Percentiles rank a stretch among this genome's conserved stretches.
Evolutionary conservation across 208 protist genomes (phyloP).

Genomic region (Angomonas desouzai): DNA sequence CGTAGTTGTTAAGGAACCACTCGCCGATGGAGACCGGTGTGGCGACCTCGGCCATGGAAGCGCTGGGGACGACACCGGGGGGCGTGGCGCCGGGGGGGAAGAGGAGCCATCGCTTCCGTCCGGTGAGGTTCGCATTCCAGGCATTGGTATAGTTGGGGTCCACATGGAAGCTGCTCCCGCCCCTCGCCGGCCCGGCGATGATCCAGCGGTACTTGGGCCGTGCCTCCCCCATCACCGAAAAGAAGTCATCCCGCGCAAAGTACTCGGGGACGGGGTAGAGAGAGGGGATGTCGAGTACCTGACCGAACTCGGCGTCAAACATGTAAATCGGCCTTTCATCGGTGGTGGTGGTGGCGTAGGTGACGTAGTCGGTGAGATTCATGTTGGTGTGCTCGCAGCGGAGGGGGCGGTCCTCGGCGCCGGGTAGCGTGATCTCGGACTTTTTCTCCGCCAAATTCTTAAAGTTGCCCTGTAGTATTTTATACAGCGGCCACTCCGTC

Average conservation of each 20-base stretch:
- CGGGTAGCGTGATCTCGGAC: constrained; percentile 29
- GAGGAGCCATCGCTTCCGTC: constrained; percentile 85
- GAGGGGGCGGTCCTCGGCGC: constrained; percentile 43
- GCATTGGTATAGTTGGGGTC: constrained; percentile 87
- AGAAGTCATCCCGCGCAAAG: constrained; percentile 84
- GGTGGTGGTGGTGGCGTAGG: constrained; percentile 64
- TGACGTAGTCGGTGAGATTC: constrained; percentile 80
- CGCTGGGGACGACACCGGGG: constrained; percentile 69
- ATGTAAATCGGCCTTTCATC: constrained; percentile 91
- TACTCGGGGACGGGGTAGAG: constrained; percentile 79
- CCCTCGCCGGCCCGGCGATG: constrained; percentile 75
- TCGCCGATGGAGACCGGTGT: constrained; percentile 87
- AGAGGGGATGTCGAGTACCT: constrained; percentile 37
- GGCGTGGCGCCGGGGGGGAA: constrained; percentile 75
- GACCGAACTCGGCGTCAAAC: constrained; percentile 86
- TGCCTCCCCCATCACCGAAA: constrained; percentile 50
- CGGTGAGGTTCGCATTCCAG: constrained; percentile 88
- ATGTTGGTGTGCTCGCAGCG: constrained; percentile 87
- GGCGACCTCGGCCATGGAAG: constrained; percentile 80
- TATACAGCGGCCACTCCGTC: constrained; percentile 78
- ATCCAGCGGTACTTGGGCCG: constrained; percentile 89
- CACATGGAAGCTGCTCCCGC: constrained; percentile 87
- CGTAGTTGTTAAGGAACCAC: constrained; percentile 87
- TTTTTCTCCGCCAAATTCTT: constrained; percentile 54
- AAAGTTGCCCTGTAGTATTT: constrained; percentile 65